A percentile compares a stretch with the other conserved stretches of the same genome.
Evolutionary conservation across 2,329 filamentous ascomycete species (phyloP).

Genomic region (Botrytis cinerea): DNA sequence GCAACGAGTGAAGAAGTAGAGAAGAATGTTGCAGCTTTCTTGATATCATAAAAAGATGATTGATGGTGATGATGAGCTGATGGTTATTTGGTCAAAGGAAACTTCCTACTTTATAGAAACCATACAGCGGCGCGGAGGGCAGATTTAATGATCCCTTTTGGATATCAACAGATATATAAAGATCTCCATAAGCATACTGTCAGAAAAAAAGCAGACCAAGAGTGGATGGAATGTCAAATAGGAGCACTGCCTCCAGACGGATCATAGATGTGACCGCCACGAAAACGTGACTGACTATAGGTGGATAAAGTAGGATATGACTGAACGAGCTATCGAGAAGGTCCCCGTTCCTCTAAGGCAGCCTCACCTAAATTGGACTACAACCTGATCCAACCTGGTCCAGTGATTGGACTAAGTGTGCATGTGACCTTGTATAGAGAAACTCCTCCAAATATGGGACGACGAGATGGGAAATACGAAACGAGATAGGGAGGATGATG

Average conservation of each 20-base stretch:
- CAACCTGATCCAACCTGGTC: neutral
- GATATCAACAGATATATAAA: slow-evolving; percentile 29
- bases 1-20: neutral
- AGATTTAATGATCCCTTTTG: neutral
- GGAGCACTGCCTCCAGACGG: slow-evolving; percentile 37
- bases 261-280: slow-evolving; percentile 32
- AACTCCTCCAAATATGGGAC: slow-evolving; percentile 16
- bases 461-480: slow-evolving; percentile 1
- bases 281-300: slow-evolving; percentile 32
- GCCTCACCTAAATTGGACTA: slow-evolving; percentile 28
- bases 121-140: slow-evolving; percentile 9
- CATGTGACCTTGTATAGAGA: slow-evolving; percentile 28
- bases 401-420: slow-evolving; percentile 28
- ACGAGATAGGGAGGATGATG: slow-evolving; percentile 9
- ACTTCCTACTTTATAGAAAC: slow-evolving; percentile 23
- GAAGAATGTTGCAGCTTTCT: neutral
- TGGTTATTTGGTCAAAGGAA: neutral
- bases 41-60: neutral
- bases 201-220: neutral
- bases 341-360: slow-evolving; percentile 30
- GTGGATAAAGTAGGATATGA: slow-evolving; percentile 25
- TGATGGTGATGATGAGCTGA: slow-evolving; percentile 19
- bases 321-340: slow-evolving; percentile 18
- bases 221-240: slow-evolving; percentile 24
- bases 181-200: slow-evolving; percentile 9